Evolutionary conservation across 2,329 filamentous ascomycete genomes (phyloP).

Genomic region (Monosporascus sp.): DNA sequence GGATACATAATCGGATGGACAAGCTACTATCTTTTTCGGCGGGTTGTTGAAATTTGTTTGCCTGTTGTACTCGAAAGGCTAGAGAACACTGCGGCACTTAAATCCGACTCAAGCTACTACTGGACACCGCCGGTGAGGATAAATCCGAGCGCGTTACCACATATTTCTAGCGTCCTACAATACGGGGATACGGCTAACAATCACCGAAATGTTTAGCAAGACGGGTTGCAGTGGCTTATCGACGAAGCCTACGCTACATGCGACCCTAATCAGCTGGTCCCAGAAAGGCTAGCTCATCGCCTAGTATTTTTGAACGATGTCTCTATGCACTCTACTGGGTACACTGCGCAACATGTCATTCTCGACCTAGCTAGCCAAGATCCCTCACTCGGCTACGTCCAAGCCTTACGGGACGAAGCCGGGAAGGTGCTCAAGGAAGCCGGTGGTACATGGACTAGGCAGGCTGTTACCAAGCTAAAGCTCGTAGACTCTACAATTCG

Average conservation of each 20-base stretch:
- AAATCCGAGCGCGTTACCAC: too few relatives aligned
- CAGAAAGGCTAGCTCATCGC: slow-evolving; percentile 1
- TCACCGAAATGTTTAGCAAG: not conserved
- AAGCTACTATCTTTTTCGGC: not conserved
- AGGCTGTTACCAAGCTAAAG: slow-evolving; percentile 2
- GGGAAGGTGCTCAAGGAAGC: not conserved
- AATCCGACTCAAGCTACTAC: not conserved
- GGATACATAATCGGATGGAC: not conserved
- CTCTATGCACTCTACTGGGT: slow-evolving; percentile 3
- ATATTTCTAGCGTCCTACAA: too few relatives aligned
- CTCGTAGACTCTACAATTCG: slow-evolving; percentile 6
- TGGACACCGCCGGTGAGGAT: slow-evolving; percentile 3
- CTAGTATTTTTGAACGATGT: slow-evolving; percentile 7
- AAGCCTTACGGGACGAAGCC: slow-evolving; percentile 5
- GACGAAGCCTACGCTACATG: slow-evolving; percentile 4
- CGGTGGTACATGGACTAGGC: slow-evolving; percentile 1
- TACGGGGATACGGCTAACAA: too few relatives aligned
- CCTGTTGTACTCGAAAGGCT: slow-evolving; percentile 2
- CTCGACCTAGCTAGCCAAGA: slow-evolving; percentile 1
- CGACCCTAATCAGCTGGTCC: slow-evolving; percentile 1
- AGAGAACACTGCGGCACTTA: not conserved
- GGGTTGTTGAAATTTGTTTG: not conserved
- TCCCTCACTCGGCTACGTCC: slow-evolving; percentile 2
- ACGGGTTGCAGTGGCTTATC: slow-evolving; percentile 8
- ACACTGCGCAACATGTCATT: slow-evolving; percentile 2